These are phyloP conservation scores for Chloranthus sessilifolius DNA, from an alignment of 164 flowering plant species.

Conservation along the genomic window DNA sequence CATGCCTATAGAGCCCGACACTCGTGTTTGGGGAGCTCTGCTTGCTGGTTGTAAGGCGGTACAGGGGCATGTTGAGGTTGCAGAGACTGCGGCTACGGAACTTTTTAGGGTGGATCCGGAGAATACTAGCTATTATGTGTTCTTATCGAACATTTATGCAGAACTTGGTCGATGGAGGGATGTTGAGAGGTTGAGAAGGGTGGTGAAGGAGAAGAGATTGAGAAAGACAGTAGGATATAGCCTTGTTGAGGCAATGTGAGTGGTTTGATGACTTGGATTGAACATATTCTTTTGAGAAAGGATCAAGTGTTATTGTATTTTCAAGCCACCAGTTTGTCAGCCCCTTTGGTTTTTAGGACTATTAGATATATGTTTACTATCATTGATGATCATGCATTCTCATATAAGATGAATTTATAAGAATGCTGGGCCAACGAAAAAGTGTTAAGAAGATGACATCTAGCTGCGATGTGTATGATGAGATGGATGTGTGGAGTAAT, in stretches of 20 bases:
- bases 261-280: background rate
- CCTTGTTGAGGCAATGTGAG: slow-evolving; percentile 22
- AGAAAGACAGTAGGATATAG: slow-evolving; percentile 41
- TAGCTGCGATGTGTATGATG: no score
- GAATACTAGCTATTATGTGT: slow-evolving; percentile 39
- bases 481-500: no score
- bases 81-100: slow-evolving; percentile 36
- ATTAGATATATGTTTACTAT: background rate
- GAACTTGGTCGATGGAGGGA: slow-evolving; percentile 43
- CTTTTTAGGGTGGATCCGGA: slow-evolving; percentile 36
- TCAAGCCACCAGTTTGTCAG: background rate
- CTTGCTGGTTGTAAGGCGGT: slow-evolving; percentile 43
- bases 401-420: background rate
- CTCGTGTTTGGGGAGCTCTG: slow-evolving; percentile 52
- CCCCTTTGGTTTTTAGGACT: background rate
- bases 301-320: background rate
- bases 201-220: slow-evolving; percentile 31
- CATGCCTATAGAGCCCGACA: slow-evolving; percentile 56
- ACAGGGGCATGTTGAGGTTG: slow-evolving; percentile 25
- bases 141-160: slow-evolving; percentile 46
- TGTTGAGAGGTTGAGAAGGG: slow-evolving; percentile 41
- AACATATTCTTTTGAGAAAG: background rate
- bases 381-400: background rate
- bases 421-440: background rate
- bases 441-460: no score